Base-by-base conservation (phyloP, 495 filamentous ascomycete genomes). In the Terfezia claveryi region DNA sequence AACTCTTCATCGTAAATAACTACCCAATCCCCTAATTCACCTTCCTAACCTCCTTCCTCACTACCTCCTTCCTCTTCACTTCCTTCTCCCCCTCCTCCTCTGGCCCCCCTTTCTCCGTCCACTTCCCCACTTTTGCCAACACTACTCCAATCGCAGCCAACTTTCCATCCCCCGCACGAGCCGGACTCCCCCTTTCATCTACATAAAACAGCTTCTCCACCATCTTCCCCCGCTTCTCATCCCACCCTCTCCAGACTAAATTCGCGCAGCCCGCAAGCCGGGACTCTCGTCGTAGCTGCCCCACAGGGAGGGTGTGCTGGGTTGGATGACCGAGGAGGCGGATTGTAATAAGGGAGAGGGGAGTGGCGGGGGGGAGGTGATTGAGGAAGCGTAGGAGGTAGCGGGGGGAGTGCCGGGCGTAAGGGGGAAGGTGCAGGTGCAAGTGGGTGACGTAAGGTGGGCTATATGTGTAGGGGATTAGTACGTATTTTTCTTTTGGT, bases 21-120 rank as follows among this genome's bases (percentile, higher is more conserved):
- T 20, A 20, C 20, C 20, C 20, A 20, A 20, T 2, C 20, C 41
- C 41, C 41, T 20, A 46, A 1, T 20, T 10, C 81, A 71, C 56
- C 5, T 20, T 23, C 14, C 50, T 23, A 16, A 5, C 14, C n/a
- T 12, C 14, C 50, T 20, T 20, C 49, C 49, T 12, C 49, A 11
- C 20, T 20, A 5, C 14, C n/a, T 12, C 14, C 50, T 49, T 49
- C 44, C 44, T 20, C 14, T n/a, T 6, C 44, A 6, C 50, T 11
- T 12, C 23, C 50, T 23, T 10, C 5, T 4, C 5, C 50, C 5
- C n/a, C 1, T 23, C n/a, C 50, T 7, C 50, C 50, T 12, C 50
- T 11, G 14, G 14, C 50, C 50, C 16, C 11, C 50, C 50, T 23
- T 20, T 16, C 50, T 32, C 11, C 11, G 16, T 51, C 50, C 16